Evolutionary conservation across 2,329 filamentous ascomycete species (phyloP), one percentile per base, ranked within the genome.

Genomic region (Emydomyces testavorans): DNA sequence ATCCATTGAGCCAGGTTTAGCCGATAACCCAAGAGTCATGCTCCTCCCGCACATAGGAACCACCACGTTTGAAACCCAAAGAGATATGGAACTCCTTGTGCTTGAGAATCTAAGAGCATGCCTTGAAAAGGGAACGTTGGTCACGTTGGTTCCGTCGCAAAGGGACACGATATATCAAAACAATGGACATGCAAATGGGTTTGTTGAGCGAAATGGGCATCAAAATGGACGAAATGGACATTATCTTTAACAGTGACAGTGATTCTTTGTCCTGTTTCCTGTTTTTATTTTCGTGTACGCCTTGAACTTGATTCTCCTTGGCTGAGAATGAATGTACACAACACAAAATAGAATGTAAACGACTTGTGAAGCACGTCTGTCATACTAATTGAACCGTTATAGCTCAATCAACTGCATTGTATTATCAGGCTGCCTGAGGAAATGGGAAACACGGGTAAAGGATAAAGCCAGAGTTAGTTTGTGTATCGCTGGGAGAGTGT

Each of bases 111-210:
- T 82, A 59, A 71, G 71, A 57, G 70, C 65, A 26, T 77, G 73
- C 4, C 68, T 81, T 32, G 71, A 78, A 56, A 70, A 73, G 50
- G 76, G 75, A 3, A 70, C 70, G 50, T 61, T 82, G 59, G 62
- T 80, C 49, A 81, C 78, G n/a, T 70, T 74, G 52, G 73, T 82
- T 34, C 71, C 74, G 3, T 78, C 80, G 62, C 78, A 81, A 67
- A 76, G 73, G 58, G 64, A 64, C 51, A 50, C 50, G 54, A 55
- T 50, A 46, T 37, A 32, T 38, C 28, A 32, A 13, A 24, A 11
- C 15, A 46, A 45, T 35, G 40, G 39, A 23, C 24, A 16, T 2
- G 34, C 10, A 6, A 40, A 47, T 15, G 45, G 45, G 4, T 10
- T 20, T n/a, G 44, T 31, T 7, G 28, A 46, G 15, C 23, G 24